A percentile compares a stretch with the other conserved stretches of the same genome.
Evolutionary conservation across 2,329 filamentous ascomycete genomes (phyloP).

Genomic region (Lecanicillium sp.): DNA sequence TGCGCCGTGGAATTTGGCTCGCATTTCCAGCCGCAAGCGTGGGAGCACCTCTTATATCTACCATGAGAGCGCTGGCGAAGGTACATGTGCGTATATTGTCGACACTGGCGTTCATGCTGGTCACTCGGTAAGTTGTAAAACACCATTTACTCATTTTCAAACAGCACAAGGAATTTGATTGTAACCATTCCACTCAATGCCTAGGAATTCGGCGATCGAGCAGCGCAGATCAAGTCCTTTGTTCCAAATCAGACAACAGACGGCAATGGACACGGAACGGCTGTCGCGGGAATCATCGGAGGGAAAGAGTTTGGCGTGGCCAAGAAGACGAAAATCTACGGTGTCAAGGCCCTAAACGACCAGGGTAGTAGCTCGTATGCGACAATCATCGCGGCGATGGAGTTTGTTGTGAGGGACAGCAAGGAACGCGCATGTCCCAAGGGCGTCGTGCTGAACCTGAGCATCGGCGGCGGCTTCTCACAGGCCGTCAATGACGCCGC

Average conservation of each 20-base stretch:
- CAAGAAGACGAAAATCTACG: conserved; percentile 27
- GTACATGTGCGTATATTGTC: conserved; percentile 4
- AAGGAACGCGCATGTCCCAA: conserved; percentile 20
- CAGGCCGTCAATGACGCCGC: conserved; percentile 38
- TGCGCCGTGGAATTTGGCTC: conserved; percentile 1
- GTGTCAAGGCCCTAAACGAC: conserved; percentile 33
- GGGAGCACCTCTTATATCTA: conserved; percentile 5
- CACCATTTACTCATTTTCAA: not conserved
- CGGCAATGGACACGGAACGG: conserved; percentile 31
- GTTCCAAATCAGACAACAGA: conserved; percentile 25
- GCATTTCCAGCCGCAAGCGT: conserved; percentile 1
- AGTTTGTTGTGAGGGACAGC: conserved; percentile 27
- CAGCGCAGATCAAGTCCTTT: conserved; percentile 14
- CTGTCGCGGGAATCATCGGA: conserved; percentile 30
- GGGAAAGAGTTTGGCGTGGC: conserved; percentile 30
- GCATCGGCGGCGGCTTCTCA: conserved; percentile 35
- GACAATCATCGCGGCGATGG: conserved; percentile 30
- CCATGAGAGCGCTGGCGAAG: conserved; percentile 2
- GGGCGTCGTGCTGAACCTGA: conserved; percentile 41
- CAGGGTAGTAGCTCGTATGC: conserved; percentile 24
- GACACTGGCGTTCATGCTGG: conserved; percentile 1
- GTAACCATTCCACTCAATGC: not conserved
- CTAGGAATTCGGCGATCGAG: conserved; percentile 28
- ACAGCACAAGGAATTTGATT: not conserved
- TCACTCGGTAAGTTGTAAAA: not conserved